A percentile compares a stretch with the other conserved stretches of the same genome.
phyloP scores from a whole-genome alignment of 306 rosid genomes.

The Heteromeles arbutifolia region DNA sequence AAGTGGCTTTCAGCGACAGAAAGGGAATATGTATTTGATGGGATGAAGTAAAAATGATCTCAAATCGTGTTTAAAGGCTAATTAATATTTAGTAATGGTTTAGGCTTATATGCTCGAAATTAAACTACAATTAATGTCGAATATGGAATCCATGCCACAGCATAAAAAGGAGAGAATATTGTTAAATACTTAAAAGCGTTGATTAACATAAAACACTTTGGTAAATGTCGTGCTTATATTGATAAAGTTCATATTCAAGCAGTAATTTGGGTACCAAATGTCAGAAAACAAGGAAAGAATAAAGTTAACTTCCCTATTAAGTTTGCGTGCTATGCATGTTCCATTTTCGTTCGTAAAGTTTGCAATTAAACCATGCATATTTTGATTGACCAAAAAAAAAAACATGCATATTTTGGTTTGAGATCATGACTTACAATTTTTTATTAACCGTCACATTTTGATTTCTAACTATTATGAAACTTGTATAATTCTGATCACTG shows the following conservation, averaged over 20 bases:
- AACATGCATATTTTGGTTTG: too few relatives aligned
- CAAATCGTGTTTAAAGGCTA: neutral
- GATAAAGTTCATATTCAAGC: neutral
- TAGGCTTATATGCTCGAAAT: conserved; percentile 1
- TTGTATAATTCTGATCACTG: too few relatives aligned
- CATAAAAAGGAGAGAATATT: neutral
- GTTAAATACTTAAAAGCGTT: neutral
- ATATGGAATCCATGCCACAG: conserved; percentile 30
- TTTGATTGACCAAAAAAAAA: too few relatives aligned
- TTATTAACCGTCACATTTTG: too few relatives aligned
- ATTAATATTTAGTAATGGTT: neutral
- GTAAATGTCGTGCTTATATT: neutral
- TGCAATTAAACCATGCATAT: neutral
- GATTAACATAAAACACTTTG: neutral
- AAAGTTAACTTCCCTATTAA: neutral
- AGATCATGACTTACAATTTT: too few relatives aligned
- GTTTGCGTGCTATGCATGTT: neutral
- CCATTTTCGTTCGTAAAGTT: neutral
- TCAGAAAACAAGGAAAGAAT: neutral
- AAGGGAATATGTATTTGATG: neutral
- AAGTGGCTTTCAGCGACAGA: neutral
- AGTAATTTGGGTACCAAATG: neutral
- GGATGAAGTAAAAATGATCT: neutral
- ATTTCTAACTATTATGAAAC: neutral
- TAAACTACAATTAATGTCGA: conserved; percentile 13